These are phyloP conservation scores for Macrophomina phaseolina DNA, from an alignment of 2,329 filamentous ascomycete species.

Conservation along the genomic window DNA sequence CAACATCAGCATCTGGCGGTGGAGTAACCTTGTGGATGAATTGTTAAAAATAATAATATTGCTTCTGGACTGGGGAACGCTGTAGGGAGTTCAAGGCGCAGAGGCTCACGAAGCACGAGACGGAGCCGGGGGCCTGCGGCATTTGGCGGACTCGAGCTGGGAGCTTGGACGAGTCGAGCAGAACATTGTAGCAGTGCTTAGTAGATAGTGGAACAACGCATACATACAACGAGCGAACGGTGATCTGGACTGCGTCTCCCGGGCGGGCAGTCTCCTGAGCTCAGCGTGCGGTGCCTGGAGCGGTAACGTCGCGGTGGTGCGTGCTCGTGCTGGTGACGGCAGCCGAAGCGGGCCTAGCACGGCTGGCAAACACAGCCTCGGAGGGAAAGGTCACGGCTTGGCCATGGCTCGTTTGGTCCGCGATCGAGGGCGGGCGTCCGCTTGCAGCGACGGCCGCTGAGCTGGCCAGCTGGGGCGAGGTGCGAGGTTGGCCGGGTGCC, in stretches of 20 bases:
- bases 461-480: no score
- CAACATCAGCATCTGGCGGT: slow-evolving; percentile 18
- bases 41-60: neutral
- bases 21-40: slow-evolving; percentile 7
- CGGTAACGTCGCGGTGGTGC: neutral
- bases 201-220: slow-evolving; percentile 23
- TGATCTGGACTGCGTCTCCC: slow-evolving; percentile 10
- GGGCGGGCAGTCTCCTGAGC: neutral
- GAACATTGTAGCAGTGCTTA: slow-evolving; percentile 1
- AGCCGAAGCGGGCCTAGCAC: neutral
- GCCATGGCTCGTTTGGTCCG: neutral
- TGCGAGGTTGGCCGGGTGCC: neutral
- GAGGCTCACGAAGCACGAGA: slow-evolving; percentile 1
- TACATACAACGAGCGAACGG: neutral
- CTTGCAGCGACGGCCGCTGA: neutral
- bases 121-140: slow-evolving; percentile 1
- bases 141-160: slow-evolving; percentile 4
- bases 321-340: neutral
- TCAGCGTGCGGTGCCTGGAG: slow-evolving; percentile 1
- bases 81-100: slow-evolving; percentile 16
- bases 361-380: neutral
- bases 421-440: neutral
- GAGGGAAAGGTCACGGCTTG: neutral
- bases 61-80: neutral
- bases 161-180: slow-evolving; percentile 7